Conservation (phyloP, 2,329 filamentous ascomycete genomes). For the Sporothrix globosa region DNA sequence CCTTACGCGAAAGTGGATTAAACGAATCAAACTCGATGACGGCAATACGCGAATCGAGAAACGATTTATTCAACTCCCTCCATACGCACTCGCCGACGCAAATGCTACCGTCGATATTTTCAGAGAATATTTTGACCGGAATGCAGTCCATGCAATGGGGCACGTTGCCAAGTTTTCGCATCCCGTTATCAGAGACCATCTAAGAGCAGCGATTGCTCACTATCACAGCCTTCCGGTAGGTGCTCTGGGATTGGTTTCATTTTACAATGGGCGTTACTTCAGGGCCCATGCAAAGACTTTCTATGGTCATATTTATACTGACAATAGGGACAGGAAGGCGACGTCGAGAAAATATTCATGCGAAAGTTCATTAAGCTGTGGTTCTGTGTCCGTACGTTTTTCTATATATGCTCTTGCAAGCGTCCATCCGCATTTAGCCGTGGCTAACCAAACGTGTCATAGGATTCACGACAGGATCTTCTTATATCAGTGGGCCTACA, state of each 20-base stretch:
- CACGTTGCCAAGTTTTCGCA: constrained; percentile 37
- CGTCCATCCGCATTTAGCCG: not conserved
- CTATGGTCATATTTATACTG: not conserved
- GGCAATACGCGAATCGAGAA: constrained; percentile 17
- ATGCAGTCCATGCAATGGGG: constrained; percentile 41
- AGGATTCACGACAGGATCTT: constrained; percentile 53
- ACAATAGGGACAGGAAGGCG: constrained; percentile 34
- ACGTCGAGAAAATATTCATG: constrained; percentile 46
- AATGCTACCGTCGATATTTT: constrained; percentile 28
- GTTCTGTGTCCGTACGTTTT: constrained; percentile 52
- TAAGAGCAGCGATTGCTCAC: constrained; percentile 37
- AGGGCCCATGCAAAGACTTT: no score
- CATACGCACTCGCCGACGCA: constrained; percentile 32
- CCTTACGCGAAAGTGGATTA: constrained; percentile 47
- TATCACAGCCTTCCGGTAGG: constrained; percentile 36
- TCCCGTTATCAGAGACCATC: constrained; percentile 32
- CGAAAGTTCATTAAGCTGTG: constrained; percentile 49
- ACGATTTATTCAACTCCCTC: constrained; percentile 29
- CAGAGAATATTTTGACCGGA: constrained; percentile 44
- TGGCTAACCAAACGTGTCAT: not conserved
- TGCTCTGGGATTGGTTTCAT: not conserved
- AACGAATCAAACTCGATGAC: constrained; percentile 11
- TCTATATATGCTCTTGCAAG: not conserved
- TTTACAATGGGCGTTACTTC: no score
- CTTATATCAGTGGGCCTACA: constrained; percentile 48